Evolutionary conservation across 169 alveolate genomes (phyloP).

Genomic region (Nephromyces sp.): DNA sequence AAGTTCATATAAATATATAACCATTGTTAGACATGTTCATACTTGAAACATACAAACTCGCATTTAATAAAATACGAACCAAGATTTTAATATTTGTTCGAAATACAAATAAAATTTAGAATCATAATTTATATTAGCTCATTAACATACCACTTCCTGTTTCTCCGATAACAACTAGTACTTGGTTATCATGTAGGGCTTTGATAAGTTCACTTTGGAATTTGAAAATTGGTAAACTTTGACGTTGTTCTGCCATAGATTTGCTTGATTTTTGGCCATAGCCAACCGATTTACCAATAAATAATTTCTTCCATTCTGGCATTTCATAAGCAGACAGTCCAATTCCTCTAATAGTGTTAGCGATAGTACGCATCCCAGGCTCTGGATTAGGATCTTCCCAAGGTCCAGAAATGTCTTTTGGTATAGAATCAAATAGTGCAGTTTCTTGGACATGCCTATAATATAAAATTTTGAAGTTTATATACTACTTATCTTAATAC

Average conservation of each 20-base stretch:
- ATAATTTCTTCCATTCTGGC: constrained; percentile 82
- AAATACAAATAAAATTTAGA: too few relatives aligned
- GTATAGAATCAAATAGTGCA: constrained; percentile 65
- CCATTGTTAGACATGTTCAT: not conserved
- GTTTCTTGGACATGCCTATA: constrained; percentile 55
- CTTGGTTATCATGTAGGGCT: constrained; percentile 77
- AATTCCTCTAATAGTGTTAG: constrained; percentile 27
- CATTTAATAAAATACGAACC: too few relatives aligned
- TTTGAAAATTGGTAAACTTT: constrained; percentile 87
- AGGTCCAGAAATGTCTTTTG: constrained; percentile 72
- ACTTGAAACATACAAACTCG: not conserved
- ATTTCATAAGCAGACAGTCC: constrained; percentile 51
- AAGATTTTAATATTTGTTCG: too few relatives aligned
- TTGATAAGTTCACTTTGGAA: constrained; percentile 78
- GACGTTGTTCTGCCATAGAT: constrained; percentile 81
- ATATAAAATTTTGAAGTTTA: not conserved
- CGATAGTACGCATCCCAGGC: constrained; percentile 75
- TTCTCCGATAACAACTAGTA: constrained; percentile 95
- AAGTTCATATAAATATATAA: not conserved
- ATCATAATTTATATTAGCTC: too few relatives aligned
- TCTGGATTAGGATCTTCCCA: constrained; percentile 83
- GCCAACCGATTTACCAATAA: constrained; percentile 55
- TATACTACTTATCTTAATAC: too few relatives aligned
- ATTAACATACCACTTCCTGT: constrained; percentile 90
- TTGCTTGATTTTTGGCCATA: constrained; percentile 50